These are phyloP conservation scores for Tuber calosporum DNA, from an alignment of 495 filamentous ascomycete genomes.

Conservation along the genomic window DNA sequence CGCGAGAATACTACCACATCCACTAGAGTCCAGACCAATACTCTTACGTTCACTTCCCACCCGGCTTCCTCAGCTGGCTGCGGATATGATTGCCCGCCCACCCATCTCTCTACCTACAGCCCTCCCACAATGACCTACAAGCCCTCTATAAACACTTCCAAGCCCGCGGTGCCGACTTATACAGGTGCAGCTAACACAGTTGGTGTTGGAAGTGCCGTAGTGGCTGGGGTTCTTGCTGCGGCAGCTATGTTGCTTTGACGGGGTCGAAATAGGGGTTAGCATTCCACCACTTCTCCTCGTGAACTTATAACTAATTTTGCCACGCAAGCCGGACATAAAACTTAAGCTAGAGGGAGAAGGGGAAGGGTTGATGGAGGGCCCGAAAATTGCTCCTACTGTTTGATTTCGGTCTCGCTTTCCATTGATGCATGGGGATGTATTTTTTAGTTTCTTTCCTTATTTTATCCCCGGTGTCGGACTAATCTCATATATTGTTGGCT, in stretches of 20 bases:
- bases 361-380: not conserved
- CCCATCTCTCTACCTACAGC: conserved; percentile 12
- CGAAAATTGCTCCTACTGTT: not conserved
- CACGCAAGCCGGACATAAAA: not conserved
- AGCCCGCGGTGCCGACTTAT: conserved; percentile 14
- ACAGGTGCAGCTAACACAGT: conserved; percentile 23
- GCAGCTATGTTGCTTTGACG: conserved; percentile 21
- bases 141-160: not conserved
- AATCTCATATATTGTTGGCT: not conserved
- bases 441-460: not conserved
- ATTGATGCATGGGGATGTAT: not conserved
- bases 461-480: not conserved
- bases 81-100: conserved; percentile 6
- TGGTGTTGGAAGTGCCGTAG: conserved; percentile 16
- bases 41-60: not conserved
- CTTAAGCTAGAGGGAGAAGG: not conserved
- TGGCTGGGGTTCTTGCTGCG: conserved; percentile 14
- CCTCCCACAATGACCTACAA: conserved; percentile 5
- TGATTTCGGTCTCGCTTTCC: not conserved
- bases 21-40: not conserved
- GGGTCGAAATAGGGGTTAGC: not conserved
- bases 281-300: not conserved
- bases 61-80: not conserved
- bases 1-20: not conserved
- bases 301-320: not conserved